Conservation (phyloP, 2,329 filamentous ascomycete species). For the Fusarium staphyleae region DNA sequence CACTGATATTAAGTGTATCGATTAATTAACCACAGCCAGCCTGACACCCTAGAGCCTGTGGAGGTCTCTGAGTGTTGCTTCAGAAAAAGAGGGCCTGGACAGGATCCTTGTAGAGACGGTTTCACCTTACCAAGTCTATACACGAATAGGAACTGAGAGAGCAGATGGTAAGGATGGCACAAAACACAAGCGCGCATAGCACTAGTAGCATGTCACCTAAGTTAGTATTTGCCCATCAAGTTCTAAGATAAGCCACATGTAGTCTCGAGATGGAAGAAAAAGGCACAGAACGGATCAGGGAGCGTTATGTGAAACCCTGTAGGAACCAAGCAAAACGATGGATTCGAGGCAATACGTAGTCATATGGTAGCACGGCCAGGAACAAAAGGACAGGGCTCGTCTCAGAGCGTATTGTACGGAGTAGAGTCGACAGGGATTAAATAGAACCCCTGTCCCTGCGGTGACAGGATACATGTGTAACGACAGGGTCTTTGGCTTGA, state of each 20-base stretch:
- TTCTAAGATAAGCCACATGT: no score
- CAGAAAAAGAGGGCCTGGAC: slow-evolving; percentile 2
- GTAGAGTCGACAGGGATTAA: neutral
- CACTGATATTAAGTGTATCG: no score
- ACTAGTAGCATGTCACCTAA: no score
- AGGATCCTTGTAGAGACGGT: slow-evolving; percentile 11
- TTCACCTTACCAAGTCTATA: slow-evolving; percentile 12
- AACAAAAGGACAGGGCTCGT: neutral
- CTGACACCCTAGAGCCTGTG: neutral
- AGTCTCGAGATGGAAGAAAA: no score
- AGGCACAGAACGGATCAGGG: no score
- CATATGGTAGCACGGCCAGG: neutral
- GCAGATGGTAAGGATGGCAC: neutral
- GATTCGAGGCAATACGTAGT: neutral
- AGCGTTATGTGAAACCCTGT: neutral
- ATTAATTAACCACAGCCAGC: slow-evolving; percentile 3
- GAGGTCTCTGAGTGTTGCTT: slow-evolving; percentile 11
- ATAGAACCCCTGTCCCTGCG: slow-evolving; percentile 1
- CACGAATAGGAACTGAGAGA: neutral
- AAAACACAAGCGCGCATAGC: no score
- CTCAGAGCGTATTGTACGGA: neutral
- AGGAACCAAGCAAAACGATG: neutral
- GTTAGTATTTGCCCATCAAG: no score
- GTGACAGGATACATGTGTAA: neutral
- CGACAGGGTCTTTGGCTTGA: neutral